These are phyloP conservation scores for Populus hybrid DNA, from an alignment of 441 rosid species.

Conservation along the genomic window DNA sequence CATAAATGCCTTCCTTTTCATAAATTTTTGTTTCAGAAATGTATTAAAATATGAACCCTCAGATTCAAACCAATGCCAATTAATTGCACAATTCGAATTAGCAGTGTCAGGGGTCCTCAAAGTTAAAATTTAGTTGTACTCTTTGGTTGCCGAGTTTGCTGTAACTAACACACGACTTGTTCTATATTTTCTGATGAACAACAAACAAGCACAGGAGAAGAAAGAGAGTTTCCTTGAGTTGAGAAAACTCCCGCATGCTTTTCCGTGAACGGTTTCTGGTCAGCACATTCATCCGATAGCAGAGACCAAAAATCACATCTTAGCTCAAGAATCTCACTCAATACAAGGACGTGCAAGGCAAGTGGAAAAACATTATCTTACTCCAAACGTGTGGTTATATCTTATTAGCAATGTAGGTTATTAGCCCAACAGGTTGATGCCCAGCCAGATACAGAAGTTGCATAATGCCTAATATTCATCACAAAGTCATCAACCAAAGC, in stretches of 20 bases:
- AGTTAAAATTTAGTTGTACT: neutral
- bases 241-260: conserved; percentile 29
- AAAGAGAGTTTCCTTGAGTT: neutral
- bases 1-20: neutral
- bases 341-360: conserved; percentile 9
- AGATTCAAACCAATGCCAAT: neutral
- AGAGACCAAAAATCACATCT: conserved; percentile 18
- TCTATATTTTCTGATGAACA: neutral
- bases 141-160: neutral
- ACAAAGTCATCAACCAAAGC: conserved; percentile 49
- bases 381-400: too few species aligned
- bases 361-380: conserved; percentile 31
- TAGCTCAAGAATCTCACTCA: conserved; percentile 9
- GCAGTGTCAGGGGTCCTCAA: neutral
- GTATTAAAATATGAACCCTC: neutral
- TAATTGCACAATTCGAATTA: too few species aligned
- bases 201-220: neutral
- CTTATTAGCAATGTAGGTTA: too few species aligned
- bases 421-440: conserved; percentile 54
- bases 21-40: neutral
- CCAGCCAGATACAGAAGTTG: conserved; percentile 47
- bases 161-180: neutral
- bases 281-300: conserved; percentile 38
- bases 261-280: conserved; percentile 30
- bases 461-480: conserved; percentile 51